Base-by-base conservation (phyloP, 1,284 basidiomycete species). In the Ustilago bromivora region DNA sequence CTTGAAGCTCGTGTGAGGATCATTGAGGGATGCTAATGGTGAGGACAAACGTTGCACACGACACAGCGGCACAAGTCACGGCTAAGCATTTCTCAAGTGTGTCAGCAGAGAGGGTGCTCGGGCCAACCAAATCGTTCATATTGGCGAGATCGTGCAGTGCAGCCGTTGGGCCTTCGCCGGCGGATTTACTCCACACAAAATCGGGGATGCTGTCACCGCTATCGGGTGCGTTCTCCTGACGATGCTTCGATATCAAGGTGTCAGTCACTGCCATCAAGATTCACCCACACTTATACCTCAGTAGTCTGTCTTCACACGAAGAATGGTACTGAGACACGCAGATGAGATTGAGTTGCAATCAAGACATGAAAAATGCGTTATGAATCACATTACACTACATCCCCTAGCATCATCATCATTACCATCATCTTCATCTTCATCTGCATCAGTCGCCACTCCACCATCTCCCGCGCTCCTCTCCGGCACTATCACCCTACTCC, bases 331-430 rank as follows among this genome's bases (percentile, higher is more conserved):
- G 23, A 28, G 23, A 28, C 23, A 28, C 0, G 1, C 13, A 41
- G 40, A 41, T 41, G 40, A 41, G 1, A 41, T 41, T 41, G 13
- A 6, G 13, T 13, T 11, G 13, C 13, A 41, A 41, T 6, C 9
- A 41, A 41, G 34, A 32, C 52, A 19, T 46, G 43, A 46, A 46
- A 19, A n/a, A 19, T 41, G 23, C 3, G 23, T 41, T 6, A 15
- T 15, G 40, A 15, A 17, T 17, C 35, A 64, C 65, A 67, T 75
- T 17, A 80, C 51, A 11, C 51, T 54, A 52, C 79, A 80, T 32
- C 79, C 79, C 17, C 76, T 58, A 7, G 73, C 60, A 57, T 80
- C 76, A 2, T 69, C 75, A 4, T 72, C 70, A n/a, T 68, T 71
- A 23, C 61, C 58, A 31, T 60, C 68, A 2, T 57, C 76, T 28